These are phyloP conservation scores for Rugosomyces carneus DNA, from an alignment of 1,284 basidiomycete species.

Conservation along the genomic window DNA sequence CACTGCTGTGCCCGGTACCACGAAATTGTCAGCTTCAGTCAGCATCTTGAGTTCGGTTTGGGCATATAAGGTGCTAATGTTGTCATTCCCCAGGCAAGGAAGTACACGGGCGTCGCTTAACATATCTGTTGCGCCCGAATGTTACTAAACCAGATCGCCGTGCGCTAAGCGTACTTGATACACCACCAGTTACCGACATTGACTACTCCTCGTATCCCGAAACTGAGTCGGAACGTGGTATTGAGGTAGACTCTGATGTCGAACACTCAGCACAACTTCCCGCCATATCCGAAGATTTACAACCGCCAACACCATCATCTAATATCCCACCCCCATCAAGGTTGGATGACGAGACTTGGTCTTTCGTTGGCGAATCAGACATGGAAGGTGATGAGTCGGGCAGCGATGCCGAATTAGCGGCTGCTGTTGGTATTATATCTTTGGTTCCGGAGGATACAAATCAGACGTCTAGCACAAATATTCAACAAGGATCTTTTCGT, in stretches of 20 bases:
- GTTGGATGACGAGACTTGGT: slow-evolving; percentile 29
- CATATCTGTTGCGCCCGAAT: slow-evolving; percentile 73
- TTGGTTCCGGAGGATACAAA: not conserved
- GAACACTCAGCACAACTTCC: slow-evolving; percentile 23
- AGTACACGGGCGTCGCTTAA: slow-evolving; percentile 52
- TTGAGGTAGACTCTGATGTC: slow-evolving; percentile 42
- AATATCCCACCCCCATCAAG: slow-evolving; percentile 4
- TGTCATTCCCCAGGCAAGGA: slow-evolving; percentile 54
- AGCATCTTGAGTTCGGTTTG: slow-evolving; percentile 24
- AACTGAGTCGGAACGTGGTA: slow-evolving; percentile 42
- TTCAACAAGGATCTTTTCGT: slow-evolving; percentile 15
- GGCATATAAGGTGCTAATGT: not conserved
- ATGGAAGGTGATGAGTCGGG: slow-evolving; percentile 30
- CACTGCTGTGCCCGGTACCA: slow-evolving; percentile 78
- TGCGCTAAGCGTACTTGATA: slow-evolving; percentile 43
- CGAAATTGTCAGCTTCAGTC: slow-evolving; percentile 74
- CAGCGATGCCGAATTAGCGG: slow-evolving; percentile 24
- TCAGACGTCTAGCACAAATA: slow-evolving; percentile 7
- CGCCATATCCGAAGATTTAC: slow-evolving; percentile 29
- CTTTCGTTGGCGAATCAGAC: slow-evolving; percentile 28
- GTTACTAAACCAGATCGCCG: slow-evolving; percentile 51
- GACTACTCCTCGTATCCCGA: slow-evolving; percentile 48
- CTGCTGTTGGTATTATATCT: slow-evolving; percentile 21
- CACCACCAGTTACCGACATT: slow-evolving; percentile 67
- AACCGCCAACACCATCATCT: slow-evolving; percentile 10